Conservation (phyloP, 345 rosid genomes). For the Cochlearia excelsa region DNA sequence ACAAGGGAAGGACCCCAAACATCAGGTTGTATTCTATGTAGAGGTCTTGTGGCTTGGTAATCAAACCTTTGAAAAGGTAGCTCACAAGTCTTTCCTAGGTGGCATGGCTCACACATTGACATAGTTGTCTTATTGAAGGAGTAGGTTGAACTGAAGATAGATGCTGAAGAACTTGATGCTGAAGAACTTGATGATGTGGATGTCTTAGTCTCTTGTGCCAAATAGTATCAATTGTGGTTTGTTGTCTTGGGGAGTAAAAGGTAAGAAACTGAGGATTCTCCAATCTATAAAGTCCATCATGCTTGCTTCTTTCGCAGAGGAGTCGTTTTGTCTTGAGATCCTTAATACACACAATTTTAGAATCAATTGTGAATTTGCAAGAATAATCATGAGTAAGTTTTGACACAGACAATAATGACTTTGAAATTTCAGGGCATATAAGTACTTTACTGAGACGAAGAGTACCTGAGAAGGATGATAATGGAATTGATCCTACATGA, state of each 20-base stretch:
- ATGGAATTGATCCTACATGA: background rate
- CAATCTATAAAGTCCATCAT: background rate
- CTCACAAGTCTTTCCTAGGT: background rate
- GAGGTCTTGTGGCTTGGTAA: background rate
- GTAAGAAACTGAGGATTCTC: accelerated
- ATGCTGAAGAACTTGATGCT: background rate
- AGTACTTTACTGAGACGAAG: background rate
- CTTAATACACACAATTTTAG: background rate
- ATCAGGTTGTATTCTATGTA: background rate
- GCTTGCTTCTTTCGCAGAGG: background rate
- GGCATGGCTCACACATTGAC: background rate
- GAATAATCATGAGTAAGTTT: background rate
- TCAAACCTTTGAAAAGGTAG: accelerated
- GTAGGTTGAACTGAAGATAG: background rate
- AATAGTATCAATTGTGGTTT: accelerated
- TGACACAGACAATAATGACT: background rate
- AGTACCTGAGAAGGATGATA: background rate
- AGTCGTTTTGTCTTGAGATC: background rate
- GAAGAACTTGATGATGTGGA: background rate
- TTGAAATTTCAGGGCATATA: background rate
- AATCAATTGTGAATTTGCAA: background rate
- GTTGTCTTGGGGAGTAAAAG: background rate
- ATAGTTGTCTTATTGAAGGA: background rate
- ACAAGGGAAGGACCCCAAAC: background rate
- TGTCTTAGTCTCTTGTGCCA: background rate